Conservation (phyloP, 2,329 filamentous ascomycete genomes). For the Penicillium griseofulvum region DNA sequence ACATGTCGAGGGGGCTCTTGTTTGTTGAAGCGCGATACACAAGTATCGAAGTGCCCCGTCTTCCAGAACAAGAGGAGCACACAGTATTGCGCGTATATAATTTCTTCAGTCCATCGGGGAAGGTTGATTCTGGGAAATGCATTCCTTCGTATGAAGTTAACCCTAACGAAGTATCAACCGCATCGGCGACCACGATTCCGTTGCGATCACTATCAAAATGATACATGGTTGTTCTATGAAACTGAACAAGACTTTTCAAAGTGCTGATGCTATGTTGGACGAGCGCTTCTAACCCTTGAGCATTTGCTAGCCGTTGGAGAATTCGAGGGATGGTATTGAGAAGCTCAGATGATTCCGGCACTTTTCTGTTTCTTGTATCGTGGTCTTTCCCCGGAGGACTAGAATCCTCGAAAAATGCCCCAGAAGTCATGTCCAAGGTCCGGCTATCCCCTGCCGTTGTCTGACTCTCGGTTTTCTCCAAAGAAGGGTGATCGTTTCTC, state of each 20-base stretch:
- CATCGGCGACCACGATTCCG: slow-evolving; percentile 80
- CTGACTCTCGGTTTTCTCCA: not conserved
- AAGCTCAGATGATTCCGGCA: slow-evolving; percentile 56
- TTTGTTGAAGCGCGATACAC: slow-evolving; percentile 74
- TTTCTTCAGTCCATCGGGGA: slow-evolving; percentile 77
- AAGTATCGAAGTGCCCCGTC: slow-evolving; percentile 70
- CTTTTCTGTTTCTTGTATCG: not conserved
- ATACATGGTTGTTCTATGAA: slow-evolving; percentile 87
- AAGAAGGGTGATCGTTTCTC: not conserved
- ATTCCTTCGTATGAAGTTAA: slow-evolving; percentile 78
- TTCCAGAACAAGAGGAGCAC: slow-evolving; percentile 76
- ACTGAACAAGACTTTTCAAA: slow-evolving; percentile 78
- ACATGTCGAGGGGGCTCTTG: slow-evolving; percentile 72
- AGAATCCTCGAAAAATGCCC: not conserved
- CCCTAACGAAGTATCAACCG: slow-evolving; percentile 72
- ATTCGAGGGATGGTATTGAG: slow-evolving; percentile 89
- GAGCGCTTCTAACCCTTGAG: slow-evolving; percentile 67
- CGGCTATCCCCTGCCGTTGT: not conserved
- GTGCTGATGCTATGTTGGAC: slow-evolving; percentile 77
- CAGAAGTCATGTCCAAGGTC: not conserved
- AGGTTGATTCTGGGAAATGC: slow-evolving; percentile 81
- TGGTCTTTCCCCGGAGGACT: not conserved
- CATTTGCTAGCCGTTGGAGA: slow-evolving; percentile 74
- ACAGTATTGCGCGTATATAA: slow-evolving; percentile 85
- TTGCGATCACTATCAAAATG: slow-evolving; percentile 80